Base-by-base conservation (phyloP, 345 rosid genomes). In the Euphorbia pulcherrima region DNA sequence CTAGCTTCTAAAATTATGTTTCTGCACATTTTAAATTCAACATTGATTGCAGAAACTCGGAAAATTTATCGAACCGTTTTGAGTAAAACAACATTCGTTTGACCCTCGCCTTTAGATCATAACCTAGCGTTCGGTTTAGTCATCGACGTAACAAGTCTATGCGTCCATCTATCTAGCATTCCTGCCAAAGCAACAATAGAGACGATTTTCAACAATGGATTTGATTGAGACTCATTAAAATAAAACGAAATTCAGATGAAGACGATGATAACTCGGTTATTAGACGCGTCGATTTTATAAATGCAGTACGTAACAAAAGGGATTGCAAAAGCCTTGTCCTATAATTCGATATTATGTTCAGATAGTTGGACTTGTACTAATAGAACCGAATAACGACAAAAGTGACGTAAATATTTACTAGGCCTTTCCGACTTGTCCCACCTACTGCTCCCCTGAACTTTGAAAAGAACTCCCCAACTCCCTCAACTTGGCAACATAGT, bases 101-200 rank as follows among this genome's bases (percentile, higher is more conserved):
- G 6, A 28, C 3, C 9, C 11, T 26, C 50, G 23, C 56, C 33
- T 61, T 53, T 47, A 75, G 29, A 62, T 53, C 1, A 44, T 44
- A 67, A 18, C 77, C 83, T 74, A 26, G 66, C 17, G 1, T 67
- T 77, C 54, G 85, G 88, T 79, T 84, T 85, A n/a, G 77, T 84
- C 50, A 88, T 51, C 0, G 83, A 84, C 77, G 90, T 94, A 18
- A 92, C 60, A 54, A 95, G 77, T 58, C 90, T 87, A 74, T 73
- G 90, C 97, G 92, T 92, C 99, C 99, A 95, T 48, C 99, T 89
- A 79, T 95, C 99, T 67, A 95, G 78, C 97, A 95, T 86, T 77
- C 99, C 96, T 95, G 84, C 72, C 40, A 33, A 44, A 37, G 37
- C 54, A 62, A 26, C 57, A 73, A 47, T 37, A 44, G 24, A 1